Evolutionary conservation across 164 flowering plant species (phyloP).

Genomic region (Nymphaea thermarum): DNA sequence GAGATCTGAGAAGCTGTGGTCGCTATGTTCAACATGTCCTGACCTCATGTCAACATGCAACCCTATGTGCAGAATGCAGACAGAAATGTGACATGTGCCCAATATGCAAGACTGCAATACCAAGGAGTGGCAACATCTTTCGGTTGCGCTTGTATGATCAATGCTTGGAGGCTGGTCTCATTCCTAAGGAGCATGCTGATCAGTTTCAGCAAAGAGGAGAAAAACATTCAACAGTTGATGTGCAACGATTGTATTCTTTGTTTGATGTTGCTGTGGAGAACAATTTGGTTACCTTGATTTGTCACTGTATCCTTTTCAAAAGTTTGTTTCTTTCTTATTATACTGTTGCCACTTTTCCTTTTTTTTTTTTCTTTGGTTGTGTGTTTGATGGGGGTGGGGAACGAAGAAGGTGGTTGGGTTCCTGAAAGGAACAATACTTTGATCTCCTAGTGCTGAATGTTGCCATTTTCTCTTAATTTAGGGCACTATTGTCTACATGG

Average conservation of each 20-base stretch:
- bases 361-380: background rate
- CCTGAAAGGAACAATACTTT: too few species aligned
- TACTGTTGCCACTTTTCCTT: background rate
- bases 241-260: constrained; percentile 68
- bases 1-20: constrained; percentile 93
- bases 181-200: constrained; percentile 56
- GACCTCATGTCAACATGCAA: constrained; percentile 81
- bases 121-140: constrained; percentile 32
- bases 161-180: constrained; percentile 83
- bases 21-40: constrained; percentile 60
- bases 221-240: constrained; percentile 43
- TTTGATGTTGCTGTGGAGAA: constrained; percentile 90
- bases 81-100: constrained; percentile 89
- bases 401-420: too few species aligned
- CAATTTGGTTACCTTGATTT: constrained; percentile 76
- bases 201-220: constrained; percentile 47
- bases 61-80: constrained; percentile 83
- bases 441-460: too few species aligned
- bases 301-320: constrained; percentile 84
- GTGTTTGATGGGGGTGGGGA: background rate
- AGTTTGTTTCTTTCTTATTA: background rate
- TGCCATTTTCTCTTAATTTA: too few species aligned
- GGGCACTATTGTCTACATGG: too few species aligned
- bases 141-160: constrained; percentile 70
- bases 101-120: constrained; percentile 61